Percentiles rank a stretch among this genome's conserved stretches.
Evolutionary conservation across 371 early-diverging fungal species (phyloP).

Genomic region (Mortierella sp.): DNA sequence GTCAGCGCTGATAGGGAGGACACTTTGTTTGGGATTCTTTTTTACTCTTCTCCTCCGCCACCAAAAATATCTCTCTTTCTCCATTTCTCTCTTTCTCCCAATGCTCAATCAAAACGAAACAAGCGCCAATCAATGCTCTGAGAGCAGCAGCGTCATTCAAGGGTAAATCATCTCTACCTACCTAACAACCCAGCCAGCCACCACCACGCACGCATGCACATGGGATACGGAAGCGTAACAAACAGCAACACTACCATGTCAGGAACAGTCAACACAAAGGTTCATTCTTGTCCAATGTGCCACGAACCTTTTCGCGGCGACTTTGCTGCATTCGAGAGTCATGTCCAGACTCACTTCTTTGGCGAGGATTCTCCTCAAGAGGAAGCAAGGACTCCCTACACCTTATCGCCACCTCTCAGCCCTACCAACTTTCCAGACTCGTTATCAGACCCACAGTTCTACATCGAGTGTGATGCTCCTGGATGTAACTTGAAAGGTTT

Average conservation of each 20-base stretch:
- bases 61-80: slow-evolving; percentile 5
- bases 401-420: too few relatives aligned
- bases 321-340: slow-evolving; percentile 37
- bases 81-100: neutral
- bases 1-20: slow-evolving; percentile 14
- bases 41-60: slow-evolving; percentile 12
- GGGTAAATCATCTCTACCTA: neutral
- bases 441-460: neutral
- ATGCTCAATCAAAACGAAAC: neutral
- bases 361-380: neutral
- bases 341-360: slow-evolving; percentile 41
- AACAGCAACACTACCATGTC: neutral
- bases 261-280: neutral
- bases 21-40: neutral
- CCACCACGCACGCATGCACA: neutral
- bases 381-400: neutral
- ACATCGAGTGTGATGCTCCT: slow-evolving; percentile 38
- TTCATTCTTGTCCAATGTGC: slow-evolving; percentile 42
- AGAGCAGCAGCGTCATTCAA: too few relatives aligned
- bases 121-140: too few relatives aligned
- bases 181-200: neutral
- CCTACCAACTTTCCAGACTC: neutral
- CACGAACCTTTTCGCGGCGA: slow-evolving; percentile 32
- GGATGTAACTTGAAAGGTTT: slow-evolving; percentile 34
- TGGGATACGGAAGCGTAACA: neutral